Evolutionary conservation across 1,284 basidiomycete species (phyloP), one percentile per base, ranked within the genome.

Genomic region (Microbotryomycetes sp.): DNA sequence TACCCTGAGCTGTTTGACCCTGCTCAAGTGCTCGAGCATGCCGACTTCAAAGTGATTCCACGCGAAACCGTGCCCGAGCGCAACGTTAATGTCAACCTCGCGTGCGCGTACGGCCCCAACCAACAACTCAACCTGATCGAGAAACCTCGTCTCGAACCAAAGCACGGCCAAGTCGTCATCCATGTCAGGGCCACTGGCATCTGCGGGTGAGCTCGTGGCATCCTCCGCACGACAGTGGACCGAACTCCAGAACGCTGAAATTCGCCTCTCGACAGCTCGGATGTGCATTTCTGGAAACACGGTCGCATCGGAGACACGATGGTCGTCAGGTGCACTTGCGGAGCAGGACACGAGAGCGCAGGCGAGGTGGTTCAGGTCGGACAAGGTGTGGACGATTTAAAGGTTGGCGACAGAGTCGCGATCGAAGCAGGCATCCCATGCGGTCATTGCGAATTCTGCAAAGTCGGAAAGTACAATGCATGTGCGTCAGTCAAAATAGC

Each of bases 211-310:
- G 48, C 45, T 54, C 1, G 6, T 30, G 18, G 5, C 2, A 13
- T 26, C 18, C 45, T 45, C 23, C 49, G 28, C 18, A 23, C 11
- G 49, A 51, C 48, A 5, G 5, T 11, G 18, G 31, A 13, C 3
- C 16, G 16, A 24, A 3, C 18, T 13, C 18, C 27, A 15, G 2
- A 4, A 4, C 23, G 5, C 26, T 23, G 24, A 45, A 11, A 16
- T 35, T 13, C 3, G 45, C 23, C 54, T 28, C 50, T 65, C 15
- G 35, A 31, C 62, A 76, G 75, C 11, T 78, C 76, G 26, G 79
- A 79, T 65, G 78, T 79, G 2, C 79, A 80, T 68, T 80, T 80
- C 67, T 80, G 78, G 79, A 77, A 80, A 71, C 79, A 81, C 65
- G 79, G 77, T 27, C 71, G 73, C 24, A 77, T 78, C 51, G 76